Base-by-base conservation (phyloP, 2,329 filamentous ascomycete genomes). In the Alternaria sp. region DNA sequence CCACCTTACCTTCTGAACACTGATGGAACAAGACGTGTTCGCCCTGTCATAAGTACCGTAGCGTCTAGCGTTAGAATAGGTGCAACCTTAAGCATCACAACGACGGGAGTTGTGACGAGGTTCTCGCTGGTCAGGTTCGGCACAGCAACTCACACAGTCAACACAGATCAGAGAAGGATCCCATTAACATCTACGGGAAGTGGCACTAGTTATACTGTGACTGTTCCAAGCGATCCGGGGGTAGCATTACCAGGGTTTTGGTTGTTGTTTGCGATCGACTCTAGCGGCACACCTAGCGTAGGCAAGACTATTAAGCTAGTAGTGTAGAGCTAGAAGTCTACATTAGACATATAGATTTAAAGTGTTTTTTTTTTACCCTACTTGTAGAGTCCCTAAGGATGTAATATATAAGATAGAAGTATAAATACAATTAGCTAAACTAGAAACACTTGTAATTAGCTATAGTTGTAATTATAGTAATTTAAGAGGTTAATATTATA, bases 131-230 rank as follows among this genome's bases (percentile, higher is more conserved):
- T 89, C 28, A 79, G 86, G 6, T 80, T 82, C 46, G 82, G 85
- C 1, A 81, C 79, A 4, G 77, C 78, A 4, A 88, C 86, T 0
- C 86, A 88, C 69, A 82, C 84, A 2, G 81, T 87, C 49, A 85
- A 89, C 66, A 88, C 83, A 0, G 86, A 89, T 70, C 85, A 88
- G 76, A 74, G 86, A 22, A 81, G 86, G 9, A 78, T 88, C 49
- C 78, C 83, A 14, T 72, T 86, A 22, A 76, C 70, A 4, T 32
- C 16, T 8, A 28, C 75, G 6, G 72, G 72, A 0, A 75, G 67
- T n/a, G 74, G 73, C 0, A 75, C 68, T 4, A 72, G 59, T 2
- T 85, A 83, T 59, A 78, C 70, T 0, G 70, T 84, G 4, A 72
- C 69, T 1, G 71, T 86, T 5, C 85, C 85, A 0, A 63, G 64